A percentile compares a stretch with the other conserved stretches of the same genome.
phyloP scores from a whole-genome alignment of 345 rosid genomes.

The Bruguiera gymnorhiza region DNA sequence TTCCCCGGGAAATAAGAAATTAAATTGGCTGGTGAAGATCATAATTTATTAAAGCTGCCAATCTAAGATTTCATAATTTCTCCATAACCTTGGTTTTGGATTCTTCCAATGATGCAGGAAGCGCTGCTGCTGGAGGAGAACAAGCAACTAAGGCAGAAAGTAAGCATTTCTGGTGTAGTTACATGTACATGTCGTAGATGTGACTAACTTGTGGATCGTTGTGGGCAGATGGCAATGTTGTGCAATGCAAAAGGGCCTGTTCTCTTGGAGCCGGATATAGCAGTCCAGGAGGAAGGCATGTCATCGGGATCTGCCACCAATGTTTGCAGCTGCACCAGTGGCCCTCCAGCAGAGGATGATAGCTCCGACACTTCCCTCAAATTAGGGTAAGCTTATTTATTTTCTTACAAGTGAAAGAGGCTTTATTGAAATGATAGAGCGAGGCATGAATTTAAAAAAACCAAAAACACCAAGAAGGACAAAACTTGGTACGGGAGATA shows the following conservation, averaged over 20 bases:
- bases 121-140: slow-evolving; percentile 52
- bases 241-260: slow-evolving; percentile 34
- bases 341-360: slow-evolving; percentile 39
- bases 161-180: neutral
- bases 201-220: neutral
- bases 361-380: slow-evolving; percentile 28
- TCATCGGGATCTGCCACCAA: slow-evolving; percentile 58
- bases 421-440: too few species aligned
- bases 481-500: too few species aligned
- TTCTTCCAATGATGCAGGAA: slow-evolving; percentile 35
- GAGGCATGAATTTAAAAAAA: too few species aligned
- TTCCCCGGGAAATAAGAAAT: too few species aligned
- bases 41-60: too few species aligned
- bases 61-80: too few species aligned
- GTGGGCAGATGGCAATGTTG: slow-evolving; percentile 31
- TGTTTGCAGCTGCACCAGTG: slow-evolving; percentile 55
- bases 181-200: neutral
- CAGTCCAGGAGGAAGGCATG: slow-evolving; percentile 50
- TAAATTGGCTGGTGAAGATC: too few species aligned
- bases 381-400: slow-evolving; percentile 12
- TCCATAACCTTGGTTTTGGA: too few species aligned
- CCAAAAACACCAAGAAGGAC: too few species aligned
- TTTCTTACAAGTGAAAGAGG: too few species aligned
- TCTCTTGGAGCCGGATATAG: slow-evolving; percentile 25
- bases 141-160: slow-evolving; percentile 46